Percentiles rank a stretch among this genome's conserved stretches.
phyloP scores from a whole-genome alignment of 2,329 filamentous ascomycete genomes.

The Colletotrichum lini region DNA sequence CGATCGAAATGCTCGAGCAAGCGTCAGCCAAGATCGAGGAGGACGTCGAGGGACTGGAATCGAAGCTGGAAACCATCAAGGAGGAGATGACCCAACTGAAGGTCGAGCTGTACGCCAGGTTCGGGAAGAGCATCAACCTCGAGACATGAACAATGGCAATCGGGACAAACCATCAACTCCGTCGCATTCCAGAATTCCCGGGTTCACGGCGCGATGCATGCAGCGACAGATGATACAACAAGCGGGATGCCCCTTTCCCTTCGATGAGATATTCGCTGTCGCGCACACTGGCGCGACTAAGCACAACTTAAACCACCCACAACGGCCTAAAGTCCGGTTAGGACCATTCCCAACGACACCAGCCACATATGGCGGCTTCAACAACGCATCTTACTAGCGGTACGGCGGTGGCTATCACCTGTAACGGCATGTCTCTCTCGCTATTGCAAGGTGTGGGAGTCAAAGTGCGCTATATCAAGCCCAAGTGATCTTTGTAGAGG shows the following conservation, averaged over 20 bases:
- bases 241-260: no score
- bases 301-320: neutral
- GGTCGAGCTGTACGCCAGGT: constrained; percentile 92
- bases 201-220: neutral
- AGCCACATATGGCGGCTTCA: neutral
- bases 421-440: constrained; percentile 17
- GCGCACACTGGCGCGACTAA: neutral
- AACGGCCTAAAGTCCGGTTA: neutral
- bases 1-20: constrained; percentile 84
- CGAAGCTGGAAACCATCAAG: constrained; percentile 79
- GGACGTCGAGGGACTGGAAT: constrained; percentile 83
- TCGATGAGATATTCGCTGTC: neutral
- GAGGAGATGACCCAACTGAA: constrained; percentile 94
- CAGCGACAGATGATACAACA: neutral
- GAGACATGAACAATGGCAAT: constrained; percentile 74
- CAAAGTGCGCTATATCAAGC: constrained; percentile 26
- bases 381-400: constrained; percentile 9
- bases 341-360: neutral
- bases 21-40: constrained; percentile 82
- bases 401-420: neutral
- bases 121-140: constrained; percentile 96
- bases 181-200: constrained; percentile 10
- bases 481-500: constrained; percentile 32
- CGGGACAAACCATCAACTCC: constrained; percentile 10
- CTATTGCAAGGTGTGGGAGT: constrained; percentile 7